These are phyloP conservation scores for Megacollybia marginata DNA, from an alignment of 768 basidiomycete genomes.

Conservation along the genomic window DNA sequence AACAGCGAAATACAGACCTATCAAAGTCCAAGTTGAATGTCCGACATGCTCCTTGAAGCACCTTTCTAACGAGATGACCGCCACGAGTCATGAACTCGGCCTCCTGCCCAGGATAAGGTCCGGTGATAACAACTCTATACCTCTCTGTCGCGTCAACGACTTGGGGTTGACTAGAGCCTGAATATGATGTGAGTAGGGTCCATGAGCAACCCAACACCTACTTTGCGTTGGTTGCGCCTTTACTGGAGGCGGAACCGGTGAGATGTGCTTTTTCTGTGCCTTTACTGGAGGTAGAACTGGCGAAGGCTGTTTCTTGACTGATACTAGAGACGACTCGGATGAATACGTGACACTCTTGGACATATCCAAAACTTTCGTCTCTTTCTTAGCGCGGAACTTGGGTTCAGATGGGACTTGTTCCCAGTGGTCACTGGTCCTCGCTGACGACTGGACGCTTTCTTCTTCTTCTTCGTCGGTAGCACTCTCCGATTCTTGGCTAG, in stretches of 20 bases:
- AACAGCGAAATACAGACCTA: slow-evolving; percentile 2
- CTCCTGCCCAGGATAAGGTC: background rate
- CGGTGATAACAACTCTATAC: slow-evolving; percentile 4
- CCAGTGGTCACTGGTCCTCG: background rate
- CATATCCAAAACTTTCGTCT: too few relatives aligned
- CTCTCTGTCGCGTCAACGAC: background rate
- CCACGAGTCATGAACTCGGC: slow-evolving; percentile 22
- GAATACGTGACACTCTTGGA: background rate
- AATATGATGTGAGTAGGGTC: too few relatives aligned
- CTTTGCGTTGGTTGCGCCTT: background rate
- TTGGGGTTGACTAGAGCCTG: too few relatives aligned
- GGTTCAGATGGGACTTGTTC: background rate
- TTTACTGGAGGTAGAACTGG: background rate
- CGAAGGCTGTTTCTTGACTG: background rate
- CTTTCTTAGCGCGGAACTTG: background rate
- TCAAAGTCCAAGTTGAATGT: slow-evolving; percentile 18
- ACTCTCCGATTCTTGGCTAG: too few relatives aligned
- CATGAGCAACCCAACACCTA: background rate
- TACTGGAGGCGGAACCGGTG: background rate
- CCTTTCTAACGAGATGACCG: slow-evolving; percentile 19
- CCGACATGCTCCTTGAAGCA: slow-evolving; percentile 19
- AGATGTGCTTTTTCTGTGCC: background rate
- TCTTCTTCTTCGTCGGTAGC: background rate
- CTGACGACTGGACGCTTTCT: background rate
- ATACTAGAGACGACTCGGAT: background rate